These are phyloP conservation scores for Metrosideros polymorpha DNA, from an alignment of 441 rosid species.

Conservation along the genomic window DNA sequence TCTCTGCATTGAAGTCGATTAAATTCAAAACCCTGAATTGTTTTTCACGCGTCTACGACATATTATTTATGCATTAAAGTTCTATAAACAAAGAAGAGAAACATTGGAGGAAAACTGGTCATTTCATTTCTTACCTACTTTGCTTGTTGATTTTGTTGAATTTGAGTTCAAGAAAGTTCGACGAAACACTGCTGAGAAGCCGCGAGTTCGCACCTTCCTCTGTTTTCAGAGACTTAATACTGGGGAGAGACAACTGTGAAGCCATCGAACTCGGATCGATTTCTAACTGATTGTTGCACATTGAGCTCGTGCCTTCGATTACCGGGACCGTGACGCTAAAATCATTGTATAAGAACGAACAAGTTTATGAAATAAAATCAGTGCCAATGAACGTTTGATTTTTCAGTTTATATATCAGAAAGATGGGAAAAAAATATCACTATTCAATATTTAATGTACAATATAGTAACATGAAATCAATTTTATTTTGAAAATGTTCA, in stretches of 20 bases:
- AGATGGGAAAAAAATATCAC: too few relatives aligned
- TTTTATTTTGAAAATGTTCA: neutral
- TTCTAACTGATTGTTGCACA: neutral
- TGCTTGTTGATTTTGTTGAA: neutral
- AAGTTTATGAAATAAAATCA: neutral
- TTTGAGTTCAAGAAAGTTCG: neutral
- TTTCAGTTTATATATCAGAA: neutral
- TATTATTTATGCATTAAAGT: neutral
- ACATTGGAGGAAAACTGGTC: neutral
- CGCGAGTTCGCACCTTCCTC: neutral
- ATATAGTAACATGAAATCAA: neutral
- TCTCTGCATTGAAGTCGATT: neutral
- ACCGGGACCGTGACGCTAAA: neutral
- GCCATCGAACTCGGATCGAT: neutral
- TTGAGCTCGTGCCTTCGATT: neutral
- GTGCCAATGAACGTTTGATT: neutral
- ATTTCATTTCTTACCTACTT: neutral
- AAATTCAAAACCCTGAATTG: neutral
- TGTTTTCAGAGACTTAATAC: neutral
- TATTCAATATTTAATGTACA: neutral
- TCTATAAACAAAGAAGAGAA: neutral
- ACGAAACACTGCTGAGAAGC: neutral
- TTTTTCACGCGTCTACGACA: neutral
- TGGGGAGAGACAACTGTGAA: neutral
- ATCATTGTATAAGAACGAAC: neutral